A percentile compares a stretch with the other conserved stretches of the same genome.
phyloP scores from a whole-genome alignment of 768 basidiomycete genomes.

The Podaxis rugospora region DNA sequence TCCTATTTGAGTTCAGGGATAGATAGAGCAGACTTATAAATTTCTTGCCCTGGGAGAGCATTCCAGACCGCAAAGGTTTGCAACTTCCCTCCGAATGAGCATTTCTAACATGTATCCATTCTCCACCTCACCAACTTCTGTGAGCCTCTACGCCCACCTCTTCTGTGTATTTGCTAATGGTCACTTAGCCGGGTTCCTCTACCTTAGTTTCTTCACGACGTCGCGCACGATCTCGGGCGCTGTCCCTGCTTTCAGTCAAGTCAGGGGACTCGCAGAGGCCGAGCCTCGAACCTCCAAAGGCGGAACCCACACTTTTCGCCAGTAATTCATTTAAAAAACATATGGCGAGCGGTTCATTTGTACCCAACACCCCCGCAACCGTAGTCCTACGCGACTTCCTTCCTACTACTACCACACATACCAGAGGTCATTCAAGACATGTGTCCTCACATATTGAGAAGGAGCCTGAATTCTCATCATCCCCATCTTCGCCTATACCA shows the following conservation, averaged over 20 bases:
- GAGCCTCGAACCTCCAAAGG: slow-evolving; percentile 21
- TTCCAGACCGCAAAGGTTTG: background rate
- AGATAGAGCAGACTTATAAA: background rate
- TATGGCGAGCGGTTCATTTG: slow-evolving; percentile 23
- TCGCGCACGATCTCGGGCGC: slow-evolving; percentile 17
- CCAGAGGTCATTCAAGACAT: slow-evolving; percentile 14
- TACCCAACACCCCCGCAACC: slow-evolving; percentile 15
- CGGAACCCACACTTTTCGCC: slow-evolving; percentile 17
- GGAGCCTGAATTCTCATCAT: slow-evolving; percentile 12
- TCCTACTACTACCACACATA: background rate
- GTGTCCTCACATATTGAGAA: slow-evolving; percentile 13
- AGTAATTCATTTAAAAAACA: slow-evolving; percentile 19
- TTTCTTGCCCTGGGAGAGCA: background rate
- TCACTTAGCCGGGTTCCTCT: background rate
- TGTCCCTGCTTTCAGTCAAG: slow-evolving; percentile 25
- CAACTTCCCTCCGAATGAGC: background rate
- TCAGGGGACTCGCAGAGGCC: slow-evolving; percentile 18
- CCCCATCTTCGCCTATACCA: slow-evolving; percentile 16
- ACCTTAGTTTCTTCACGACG: background rate
- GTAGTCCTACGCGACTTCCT: slow-evolving; percentile 4
- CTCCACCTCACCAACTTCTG: background rate
- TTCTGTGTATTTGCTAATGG: background rate
- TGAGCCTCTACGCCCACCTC: background rate
- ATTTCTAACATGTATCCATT: background rate
- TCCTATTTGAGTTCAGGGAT: background rate